Base-by-base conservation (phyloP, 495 filamentous ascomycete species). In the Oleoguttula mirabilis region DNA sequence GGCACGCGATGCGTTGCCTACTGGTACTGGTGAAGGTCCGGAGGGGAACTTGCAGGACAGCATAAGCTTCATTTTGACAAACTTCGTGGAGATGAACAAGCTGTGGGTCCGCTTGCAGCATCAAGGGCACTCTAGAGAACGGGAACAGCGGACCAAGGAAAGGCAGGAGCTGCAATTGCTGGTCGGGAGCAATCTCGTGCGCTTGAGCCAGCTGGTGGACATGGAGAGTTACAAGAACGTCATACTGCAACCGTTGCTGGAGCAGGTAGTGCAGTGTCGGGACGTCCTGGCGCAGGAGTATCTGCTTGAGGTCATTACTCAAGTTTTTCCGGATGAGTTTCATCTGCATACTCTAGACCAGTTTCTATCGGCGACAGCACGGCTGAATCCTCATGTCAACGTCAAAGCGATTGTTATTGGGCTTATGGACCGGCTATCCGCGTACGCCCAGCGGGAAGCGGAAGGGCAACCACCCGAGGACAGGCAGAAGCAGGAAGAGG, bases 11-110 rank as follows among this genome's bases (percentile, higher is more conserved):
- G 79, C 75, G 56, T 70, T 95, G 19, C 88, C 88, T 6, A 70
- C 71, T 5, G 84, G 84, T 32, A 80, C 70, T 42, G 74, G 85
- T 1, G 88, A 95, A 52, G 88, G 88, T n/a, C 84, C 88, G 4
- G 87, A 96, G 55, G 90, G 90, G 4, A 98, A 96, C 56, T 67
- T 96, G 22, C 87, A 94, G 56, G 90, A 98, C 62, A 94, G 86
- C 12, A 92, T 98, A 55, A 95, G 82, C 60, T 98, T 98, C 54
- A 78, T 94, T 20, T 65, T 98, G 55, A 98, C 90, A 39, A 98
- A 98, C 54, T 98, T 98, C 56, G 93, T 98, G 54, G 90, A 98
- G 63, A 98, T 98, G 90, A 98, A 98, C 59, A 98, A 98, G 70
- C 74, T 98, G 24, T 98, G 90, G 90, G 90, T 98, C 42, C 79